Evolutionary conservation across 78 protist genomes (phyloP).

Genomic region (Emiliania huxleyi): DNA sequence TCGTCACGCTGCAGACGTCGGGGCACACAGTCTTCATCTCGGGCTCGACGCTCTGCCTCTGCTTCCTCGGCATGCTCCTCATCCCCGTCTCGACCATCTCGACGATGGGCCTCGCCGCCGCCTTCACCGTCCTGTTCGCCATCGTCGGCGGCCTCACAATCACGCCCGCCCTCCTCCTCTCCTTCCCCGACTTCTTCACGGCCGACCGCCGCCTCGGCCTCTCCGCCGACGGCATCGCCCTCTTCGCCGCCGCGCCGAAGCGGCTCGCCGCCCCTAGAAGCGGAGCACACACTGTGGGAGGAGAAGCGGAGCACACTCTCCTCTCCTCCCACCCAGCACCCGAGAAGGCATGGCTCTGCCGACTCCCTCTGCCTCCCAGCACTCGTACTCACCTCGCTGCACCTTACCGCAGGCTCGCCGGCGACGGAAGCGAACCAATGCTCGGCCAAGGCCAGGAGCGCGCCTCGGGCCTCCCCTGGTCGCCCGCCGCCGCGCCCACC

Average conservation of each 20-base stretch:
- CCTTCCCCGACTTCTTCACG: slow-evolving; percentile 55
- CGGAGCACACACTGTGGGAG: too few species aligned
- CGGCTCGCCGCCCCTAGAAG: too few species aligned
- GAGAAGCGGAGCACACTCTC: background rate
- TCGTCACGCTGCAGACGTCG: background rate
- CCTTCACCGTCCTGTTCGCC: slow-evolving; percentile 41
- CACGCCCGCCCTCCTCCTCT: slow-evolving; percentile 59
- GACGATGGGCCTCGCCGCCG: slow-evolving; percentile 56
- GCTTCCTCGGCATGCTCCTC: slow-evolving; percentile 47
- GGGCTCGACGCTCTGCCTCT: slow-evolving; percentile 46
- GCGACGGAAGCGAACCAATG: background rate
- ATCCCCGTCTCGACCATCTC: slow-evolving; percentile 46
- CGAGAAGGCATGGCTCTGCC: too few species aligned
- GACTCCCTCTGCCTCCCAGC: too few species aligned
- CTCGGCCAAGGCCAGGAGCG: background rate
- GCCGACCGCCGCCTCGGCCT: background rate
- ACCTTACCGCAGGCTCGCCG: background rate
- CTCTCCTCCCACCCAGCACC: background rate
- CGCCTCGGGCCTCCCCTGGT: background rate
- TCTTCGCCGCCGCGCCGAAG: background rate
- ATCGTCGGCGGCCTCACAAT: slow-evolving; percentile 42
- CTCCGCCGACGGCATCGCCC: background rate
- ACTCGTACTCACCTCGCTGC: too few species aligned
- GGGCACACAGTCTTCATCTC: slow-evolving; percentile 60
- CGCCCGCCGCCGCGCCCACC: background rate